phyloP scores from a whole-genome alignment of 2,329 filamentous ascomycete species.

The Elsinoe ampelina region DNA sequence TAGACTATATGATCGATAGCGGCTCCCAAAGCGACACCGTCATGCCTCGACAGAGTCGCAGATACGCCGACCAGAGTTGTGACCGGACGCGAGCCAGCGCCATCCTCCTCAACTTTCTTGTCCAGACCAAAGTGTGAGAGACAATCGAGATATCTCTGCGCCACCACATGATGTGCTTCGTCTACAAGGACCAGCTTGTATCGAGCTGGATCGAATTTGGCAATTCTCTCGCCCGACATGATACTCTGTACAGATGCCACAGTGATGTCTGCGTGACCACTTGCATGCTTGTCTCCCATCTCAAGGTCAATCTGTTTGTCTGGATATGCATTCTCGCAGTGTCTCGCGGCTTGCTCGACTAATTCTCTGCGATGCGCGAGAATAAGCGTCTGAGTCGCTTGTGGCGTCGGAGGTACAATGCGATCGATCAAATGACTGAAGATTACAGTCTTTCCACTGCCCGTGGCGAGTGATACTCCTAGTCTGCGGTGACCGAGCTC shows the following conservation, averaged over 20 bases:
- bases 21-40: conserved; percentile 70
- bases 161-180: conserved; percentile 94
- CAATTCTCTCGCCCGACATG: conserved; percentile 63
- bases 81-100: conserved; percentile 32
- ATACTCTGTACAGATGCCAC: conserved; percentile 85
- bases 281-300: conserved; percentile 71
- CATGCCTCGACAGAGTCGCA: conserved; percentile 68
- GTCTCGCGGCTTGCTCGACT: conserved; percentile 82
- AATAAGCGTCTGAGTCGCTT: conserved; percentile 72
- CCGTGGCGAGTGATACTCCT: conserved; percentile 77
- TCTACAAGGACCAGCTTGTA: conserved; percentile 94
- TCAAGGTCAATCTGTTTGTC: conserved; percentile 77
- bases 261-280: conserved; percentile 80
- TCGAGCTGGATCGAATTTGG: conserved; percentile 65
- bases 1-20: conserved; percentile 95
- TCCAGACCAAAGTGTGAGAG: conserved; percentile 71
- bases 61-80: conserved; percentile 75
- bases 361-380: conserved; percentile 87
- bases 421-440: conserved; percentile 91
- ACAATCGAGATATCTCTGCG: conserved; percentile 64
- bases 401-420: conserved; percentile 47
- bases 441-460: conserved; percentile 85
- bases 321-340: conserved; percentile 75
- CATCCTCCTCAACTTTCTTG: conserved; percentile 34
- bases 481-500: conserved; percentile 62